Conservation (phyloP, 192 early-diverging fungal genomes). For the Gonapodya sp. region DNA sequence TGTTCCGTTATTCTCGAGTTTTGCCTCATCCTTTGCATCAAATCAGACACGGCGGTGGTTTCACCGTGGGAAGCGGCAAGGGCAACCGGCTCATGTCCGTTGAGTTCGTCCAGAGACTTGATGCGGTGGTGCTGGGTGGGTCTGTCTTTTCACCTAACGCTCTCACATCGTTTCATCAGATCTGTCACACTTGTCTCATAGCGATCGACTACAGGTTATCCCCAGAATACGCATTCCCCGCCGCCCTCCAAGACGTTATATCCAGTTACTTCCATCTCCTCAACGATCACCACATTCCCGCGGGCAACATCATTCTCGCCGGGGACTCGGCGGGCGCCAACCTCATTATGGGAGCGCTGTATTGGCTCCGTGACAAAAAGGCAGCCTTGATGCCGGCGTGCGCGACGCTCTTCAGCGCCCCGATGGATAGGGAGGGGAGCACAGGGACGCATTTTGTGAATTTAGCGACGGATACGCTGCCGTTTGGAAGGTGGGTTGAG, state of each 20-base stretch:
- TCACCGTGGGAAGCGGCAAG: neutral
- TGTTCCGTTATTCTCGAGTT: neutral
- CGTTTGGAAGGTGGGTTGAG: conserved; percentile 3
- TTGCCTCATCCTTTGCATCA: neutral
- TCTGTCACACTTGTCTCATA: neutral
- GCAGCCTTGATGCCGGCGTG: neutral
- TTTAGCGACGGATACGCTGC: neutral
- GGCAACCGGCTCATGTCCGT: conserved; percentile 1
- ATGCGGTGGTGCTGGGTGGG: conserved; percentile 3
- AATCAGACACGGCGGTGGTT: conserved; percentile 1
- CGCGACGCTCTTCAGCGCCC: neutral
- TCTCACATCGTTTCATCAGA: neutral
- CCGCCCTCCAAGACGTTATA: neutral
- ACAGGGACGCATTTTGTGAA: neutral
- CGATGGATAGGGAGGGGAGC: conserved; percentile 1
- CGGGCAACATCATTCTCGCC: neutral
- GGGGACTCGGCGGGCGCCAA: neutral
- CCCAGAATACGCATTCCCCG: neutral
- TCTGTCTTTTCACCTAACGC: neutral
- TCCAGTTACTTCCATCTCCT: conserved; percentile 1
- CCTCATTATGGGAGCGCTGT: neutral
- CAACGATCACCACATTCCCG: conserved; percentile 1
- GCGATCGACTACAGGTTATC: conserved; percentile 1
- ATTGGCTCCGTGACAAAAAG: conserved; percentile 1
- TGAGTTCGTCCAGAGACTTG: neutral